Percentiles rank a stretch among this genome's conserved stretches.
Conservation (phyloP, 1,284 basidiomycete species). For the Singerocomus rubriflavus region DNA sequence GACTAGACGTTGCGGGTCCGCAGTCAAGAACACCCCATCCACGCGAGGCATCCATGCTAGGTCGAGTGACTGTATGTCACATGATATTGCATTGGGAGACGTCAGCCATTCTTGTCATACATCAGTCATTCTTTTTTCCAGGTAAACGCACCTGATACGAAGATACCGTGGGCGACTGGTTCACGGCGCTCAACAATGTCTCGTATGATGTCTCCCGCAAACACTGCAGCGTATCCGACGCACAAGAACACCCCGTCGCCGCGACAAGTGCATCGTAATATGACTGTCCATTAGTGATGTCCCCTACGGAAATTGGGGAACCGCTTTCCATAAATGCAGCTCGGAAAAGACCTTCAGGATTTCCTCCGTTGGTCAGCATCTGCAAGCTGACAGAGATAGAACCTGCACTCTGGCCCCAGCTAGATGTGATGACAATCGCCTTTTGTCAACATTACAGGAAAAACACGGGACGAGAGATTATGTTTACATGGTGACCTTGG, state of each 20-base stretch:
- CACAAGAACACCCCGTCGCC: constrained; percentile 19
- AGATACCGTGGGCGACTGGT: constrained; percentile 32
- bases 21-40: constrained; percentile 49
- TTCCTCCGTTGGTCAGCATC: constrained; percentile 26
- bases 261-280: constrained; percentile 26
- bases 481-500: constrained; percentile 36
- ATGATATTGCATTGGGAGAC: no score
- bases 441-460: background rate
- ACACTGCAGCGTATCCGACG: constrained; percentile 31
- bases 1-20: constrained; percentile 40
- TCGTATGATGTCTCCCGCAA: constrained; percentile 29
- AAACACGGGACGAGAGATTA: background rate
- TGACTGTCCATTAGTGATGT: constrained; percentile 24
- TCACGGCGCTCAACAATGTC: constrained; percentile 17
- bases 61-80: constrained; percentile 28
- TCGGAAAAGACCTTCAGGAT: constrained; percentile 31
- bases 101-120: background rate
- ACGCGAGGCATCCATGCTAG: constrained; percentile 48
- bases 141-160: constrained; percentile 41
- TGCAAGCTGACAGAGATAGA: constrained; percentile 32
- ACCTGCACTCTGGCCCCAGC: constrained; percentile 35
- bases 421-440: constrained; percentile 3
- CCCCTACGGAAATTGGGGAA: constrained; percentile 17
- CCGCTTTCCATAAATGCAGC: constrained; percentile 37
- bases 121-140: background rate